phyloP scores from a whole-genome alignment of 2,329 filamentous ascomycete species.

The Pseudogymnoascus sp. region DNA sequence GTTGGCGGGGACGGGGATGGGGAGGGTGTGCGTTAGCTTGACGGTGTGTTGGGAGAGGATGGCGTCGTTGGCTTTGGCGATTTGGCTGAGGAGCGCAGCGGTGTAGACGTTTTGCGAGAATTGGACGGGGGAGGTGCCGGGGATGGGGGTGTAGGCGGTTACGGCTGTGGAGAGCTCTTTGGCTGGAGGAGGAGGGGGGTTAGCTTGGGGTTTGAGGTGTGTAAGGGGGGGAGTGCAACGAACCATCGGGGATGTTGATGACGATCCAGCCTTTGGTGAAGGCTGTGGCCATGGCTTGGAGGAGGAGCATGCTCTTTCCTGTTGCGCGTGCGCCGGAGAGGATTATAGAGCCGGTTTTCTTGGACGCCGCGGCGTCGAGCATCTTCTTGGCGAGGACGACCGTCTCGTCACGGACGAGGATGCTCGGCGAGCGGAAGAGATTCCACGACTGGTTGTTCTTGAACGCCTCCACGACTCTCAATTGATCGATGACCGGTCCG shows the following conservation, averaged over 20 bases:
- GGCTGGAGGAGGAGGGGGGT: conserved; percentile 37
- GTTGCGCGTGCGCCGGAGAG: conserved; percentile 64
- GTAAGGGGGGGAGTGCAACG: conserved; percentile 22
- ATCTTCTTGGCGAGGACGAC: conserved; percentile 60
- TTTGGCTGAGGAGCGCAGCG: conserved; percentile 63
- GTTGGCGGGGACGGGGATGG: conserved; percentile 47
- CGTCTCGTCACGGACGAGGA: conserved; percentile 72
- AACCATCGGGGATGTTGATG: conserved; percentile 82
- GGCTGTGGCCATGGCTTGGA: conserved; percentile 77
- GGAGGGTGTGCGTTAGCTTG: conserved; percentile 47
- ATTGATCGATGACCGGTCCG: conserved; percentile 62
- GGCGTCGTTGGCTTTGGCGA: conserved; percentile 61
- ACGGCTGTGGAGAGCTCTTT: conserved; percentile 73
- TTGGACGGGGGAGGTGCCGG: conserved; percentile 45
- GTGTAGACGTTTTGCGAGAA: conserved; percentile 77
- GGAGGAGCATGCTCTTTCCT: conserved; percentile 79
- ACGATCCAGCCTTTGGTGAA: conserved; percentile 83
- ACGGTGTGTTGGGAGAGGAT: conserved; percentile 49
- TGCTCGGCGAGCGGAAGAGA: conserved; percentile 73
- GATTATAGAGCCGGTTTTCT: conserved; percentile 54
- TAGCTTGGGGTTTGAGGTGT: background rate
- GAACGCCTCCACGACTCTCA: conserved; percentile 82
- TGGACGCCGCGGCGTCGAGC: conserved; percentile 43
- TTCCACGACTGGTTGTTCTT: conserved; percentile 84
- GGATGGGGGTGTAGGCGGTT: conserved; percentile 69